Percentiles rank a stretch among this genome's conserved stretches.
Evolutionary conservation across 257 asterid genomes (phyloP).

Genomic region (Oldenlandia corymbosa): DNA sequence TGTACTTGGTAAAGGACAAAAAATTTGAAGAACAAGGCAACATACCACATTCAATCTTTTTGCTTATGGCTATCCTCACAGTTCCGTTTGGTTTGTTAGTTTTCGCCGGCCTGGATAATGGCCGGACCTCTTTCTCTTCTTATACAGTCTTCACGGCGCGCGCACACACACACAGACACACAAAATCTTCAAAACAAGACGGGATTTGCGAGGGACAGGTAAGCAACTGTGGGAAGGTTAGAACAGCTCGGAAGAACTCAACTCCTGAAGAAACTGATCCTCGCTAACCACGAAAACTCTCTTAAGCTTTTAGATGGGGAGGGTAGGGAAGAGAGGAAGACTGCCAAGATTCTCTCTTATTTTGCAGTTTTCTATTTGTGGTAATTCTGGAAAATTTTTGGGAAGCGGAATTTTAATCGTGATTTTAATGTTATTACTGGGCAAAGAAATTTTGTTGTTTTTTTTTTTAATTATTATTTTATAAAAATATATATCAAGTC

Average conservation of each 20-base stretch:
- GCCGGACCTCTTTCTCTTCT: constrained; percentile 17
- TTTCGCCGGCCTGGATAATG: constrained; percentile 26
- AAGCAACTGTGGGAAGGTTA: background rate
- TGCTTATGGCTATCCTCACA: constrained; percentile 8
- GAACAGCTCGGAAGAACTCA: background rate
- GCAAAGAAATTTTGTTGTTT: no score
- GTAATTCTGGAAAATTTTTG: no score
- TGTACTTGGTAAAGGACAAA: background rate
- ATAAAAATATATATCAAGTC: no score
- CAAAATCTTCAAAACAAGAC: background rate
- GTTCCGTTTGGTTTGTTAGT: constrained; percentile 1
- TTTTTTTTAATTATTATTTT: no score
- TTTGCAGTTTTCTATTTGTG: no score
- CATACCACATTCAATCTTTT: constrained; percentile 61
- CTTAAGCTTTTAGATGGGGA: background rate
- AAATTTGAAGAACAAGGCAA: constrained; percentile 16
- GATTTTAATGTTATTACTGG: no score
- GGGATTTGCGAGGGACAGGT: background rate
- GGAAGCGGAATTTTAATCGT: no score
- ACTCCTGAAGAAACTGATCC: no score
- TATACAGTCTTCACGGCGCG: background rate
- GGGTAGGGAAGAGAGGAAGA: background rate
- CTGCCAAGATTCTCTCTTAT: background rate
- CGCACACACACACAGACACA: background rate
- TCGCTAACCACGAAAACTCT: no score